Evolutionary conservation across 352 stramenopile genomes (phyloP), one percentile per base, ranked within the genome.

Genomic region (Thalassiosira mediterranea): DNA sequence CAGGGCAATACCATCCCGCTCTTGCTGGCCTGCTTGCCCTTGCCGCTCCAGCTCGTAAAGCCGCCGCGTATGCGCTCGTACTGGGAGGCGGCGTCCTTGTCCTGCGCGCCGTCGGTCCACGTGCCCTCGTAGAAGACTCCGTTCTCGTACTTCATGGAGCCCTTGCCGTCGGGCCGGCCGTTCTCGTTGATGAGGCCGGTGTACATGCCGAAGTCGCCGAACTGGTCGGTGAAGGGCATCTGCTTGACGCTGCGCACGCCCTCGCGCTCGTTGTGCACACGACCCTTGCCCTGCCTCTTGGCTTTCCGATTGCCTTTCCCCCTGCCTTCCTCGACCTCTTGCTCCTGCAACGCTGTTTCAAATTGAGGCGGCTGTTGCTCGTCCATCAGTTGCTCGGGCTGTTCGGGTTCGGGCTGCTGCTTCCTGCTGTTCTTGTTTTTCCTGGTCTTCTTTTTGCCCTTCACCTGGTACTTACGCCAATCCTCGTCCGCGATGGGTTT

Each of bases 91-190:
- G 75, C 75, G 1, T 70, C 26, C 67, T 79, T 34, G 64, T 84
- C 76, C 62, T 84, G 76, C 48, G 42, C 53, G 32, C 76, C 76
- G 28, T 85, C 37, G 4, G 60, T 77, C 72, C 72, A 86, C 1
- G 47, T 70, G 3, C 78, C 78, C 23, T 86, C 72, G 48, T 77
- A 77, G 32, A 77, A 76, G 5, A 79, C 64, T 44, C 78, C 78
- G 32, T 82, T 79, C 17, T 86, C 67, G 54, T 86, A 86, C 38
- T 77, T 79, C 78, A 86, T 86, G 26, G n/a, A 53, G 0, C 78
- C 78, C 47, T 75, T 79, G 0, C 78, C 78, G 23, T 81, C 13
- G 1, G 78, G 78, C 1, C 58, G 40, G 29, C 53, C 47, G 38
- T 77, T 32, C 5, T 71, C 72, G 53, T 82, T 78, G 4, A 86